phyloP scores from a whole-genome alignment of 2,329 filamentous ascomycete genomes.

The Mariannaea sp. region DNA sequence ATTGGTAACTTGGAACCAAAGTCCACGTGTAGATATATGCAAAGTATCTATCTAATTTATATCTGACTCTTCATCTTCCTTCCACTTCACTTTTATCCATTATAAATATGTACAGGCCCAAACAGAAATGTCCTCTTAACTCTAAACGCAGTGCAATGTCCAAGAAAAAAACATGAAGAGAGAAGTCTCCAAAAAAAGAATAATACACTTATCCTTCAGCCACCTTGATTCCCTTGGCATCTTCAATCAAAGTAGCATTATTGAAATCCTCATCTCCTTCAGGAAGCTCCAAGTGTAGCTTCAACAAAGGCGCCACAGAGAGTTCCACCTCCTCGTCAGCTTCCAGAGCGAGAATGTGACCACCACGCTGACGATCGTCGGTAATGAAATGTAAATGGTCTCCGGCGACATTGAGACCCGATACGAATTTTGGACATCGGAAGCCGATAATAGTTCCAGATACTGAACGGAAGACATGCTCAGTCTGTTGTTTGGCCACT shows the following conservation, averaged over 20 bases:
- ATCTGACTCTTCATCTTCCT: no score
- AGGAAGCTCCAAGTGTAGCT: constrained; percentile 18
- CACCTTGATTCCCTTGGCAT: constrained; percentile 19
- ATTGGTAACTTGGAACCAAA: no score
- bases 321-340: constrained; percentile 13
- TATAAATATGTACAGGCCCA: no score
- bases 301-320: constrained; percentile 3
- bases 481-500: constrained; percentile 23
- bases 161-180: no score
- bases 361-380: constrained; percentile 2
- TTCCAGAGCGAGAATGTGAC: constrained; percentile 20
- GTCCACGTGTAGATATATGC: no score
- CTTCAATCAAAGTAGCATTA: constrained; percentile 8
- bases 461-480: constrained; percentile 7
- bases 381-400: constrained; percentile 25
- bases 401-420: constrained; percentile 26
- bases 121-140: no score
- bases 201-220: constrained; percentile 27
- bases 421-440: constrained; percentile 21
- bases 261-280: constrained; percentile 11
- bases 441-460: constrained; percentile 19
- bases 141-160: no score
- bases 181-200: no score
- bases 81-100: no score
- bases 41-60: no score